Evolutionary conservation across 345 rosid species (phyloP).

Genomic region (Eucalyptus cloeziana): DNA sequence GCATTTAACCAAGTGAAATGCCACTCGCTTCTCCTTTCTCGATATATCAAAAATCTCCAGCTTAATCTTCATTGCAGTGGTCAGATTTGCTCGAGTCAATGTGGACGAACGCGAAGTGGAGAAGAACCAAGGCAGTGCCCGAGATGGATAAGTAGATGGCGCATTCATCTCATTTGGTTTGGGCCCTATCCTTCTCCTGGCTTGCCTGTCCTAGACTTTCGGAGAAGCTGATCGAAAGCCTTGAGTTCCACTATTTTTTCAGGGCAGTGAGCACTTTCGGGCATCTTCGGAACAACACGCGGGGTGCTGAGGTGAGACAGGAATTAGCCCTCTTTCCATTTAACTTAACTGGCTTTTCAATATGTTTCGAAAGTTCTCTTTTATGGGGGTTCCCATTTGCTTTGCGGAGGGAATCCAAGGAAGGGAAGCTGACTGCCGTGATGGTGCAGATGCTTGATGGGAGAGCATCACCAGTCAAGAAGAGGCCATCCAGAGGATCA

Average conservation of each 20-base stretch:
- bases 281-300: too few species aligned
- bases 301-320: too few species aligned
- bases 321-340: too few species aligned
- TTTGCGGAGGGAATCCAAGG: not conserved
- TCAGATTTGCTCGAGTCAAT: not conserved
- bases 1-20: not conserved
- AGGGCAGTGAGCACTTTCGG: too few species aligned
- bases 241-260: too few species aligned
- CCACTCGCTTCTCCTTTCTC: not conserved
- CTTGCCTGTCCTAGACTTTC: not conserved
- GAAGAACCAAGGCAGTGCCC: not conserved
- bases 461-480: slow-evolving; percentile 13
- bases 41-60: not conserved
- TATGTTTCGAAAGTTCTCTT: too few species aligned
- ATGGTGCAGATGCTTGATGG: slow-evolving; percentile 18
- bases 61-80: not conserved
- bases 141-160: not conserved
- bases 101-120: not conserved
- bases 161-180: not conserved
- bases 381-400: too few species aligned
- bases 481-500: slow-evolving; percentile 23
- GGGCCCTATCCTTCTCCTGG: not conserved
- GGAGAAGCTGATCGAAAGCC: too few species aligned
- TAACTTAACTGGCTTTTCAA: too few species aligned
- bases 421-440: not conserved